These are phyloP conservation scores for Eucalyptus polybractea DNA, from an alignment of 345 rosid species.

Conservation along the genomic window DNA sequence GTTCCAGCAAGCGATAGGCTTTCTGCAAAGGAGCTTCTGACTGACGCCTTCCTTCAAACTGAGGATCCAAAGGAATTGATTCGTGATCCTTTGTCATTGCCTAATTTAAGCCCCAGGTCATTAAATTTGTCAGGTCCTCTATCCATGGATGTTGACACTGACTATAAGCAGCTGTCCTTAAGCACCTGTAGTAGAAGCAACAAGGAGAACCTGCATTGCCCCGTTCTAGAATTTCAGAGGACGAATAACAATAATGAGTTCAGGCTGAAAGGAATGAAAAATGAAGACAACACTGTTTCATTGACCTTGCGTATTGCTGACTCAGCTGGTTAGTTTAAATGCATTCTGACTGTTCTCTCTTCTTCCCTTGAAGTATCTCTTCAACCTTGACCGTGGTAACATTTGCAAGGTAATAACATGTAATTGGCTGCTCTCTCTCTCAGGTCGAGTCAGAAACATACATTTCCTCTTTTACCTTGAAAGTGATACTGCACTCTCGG, in stretches of 20 bases:
- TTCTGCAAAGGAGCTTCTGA: constrained; percentile 53
- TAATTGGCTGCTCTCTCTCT: neutral
- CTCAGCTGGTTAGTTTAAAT: constrained; percentile 22
- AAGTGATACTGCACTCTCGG: constrained; percentile 55
- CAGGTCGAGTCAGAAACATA: constrained; percentile 49
- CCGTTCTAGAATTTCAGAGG: constrained; percentile 32
- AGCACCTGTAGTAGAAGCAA: constrained; percentile 25
- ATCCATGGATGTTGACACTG: constrained; percentile 48
- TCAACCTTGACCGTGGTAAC: neutral
- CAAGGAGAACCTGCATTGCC: constrained; percentile 9
- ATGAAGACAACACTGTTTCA: constrained; percentile 34
- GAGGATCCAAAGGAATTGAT: constrained; percentile 23
- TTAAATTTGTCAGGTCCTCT: constrained; percentile 16
- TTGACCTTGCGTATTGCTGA: constrained; percentile 48
- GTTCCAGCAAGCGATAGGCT: constrained; percentile 46
- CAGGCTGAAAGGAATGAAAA: constrained; percentile 33
- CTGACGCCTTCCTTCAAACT: constrained; percentile 35
- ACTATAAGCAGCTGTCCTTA: constrained; percentile 26
- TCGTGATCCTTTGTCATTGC: constrained; percentile 5
- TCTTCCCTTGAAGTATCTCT: neutral
- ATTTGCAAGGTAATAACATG: neutral
- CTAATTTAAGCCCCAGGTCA: constrained; percentile 10
- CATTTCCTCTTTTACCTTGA: constrained; percentile 62
- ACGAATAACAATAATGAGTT: constrained; percentile 27
- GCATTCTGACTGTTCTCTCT: neutral